Evolutionary conservation across 2,329 filamentous ascomycete genomes (phyloP), one percentile per base, ranked within the genome.

Genomic region (Venturia carpophila): DNA sequence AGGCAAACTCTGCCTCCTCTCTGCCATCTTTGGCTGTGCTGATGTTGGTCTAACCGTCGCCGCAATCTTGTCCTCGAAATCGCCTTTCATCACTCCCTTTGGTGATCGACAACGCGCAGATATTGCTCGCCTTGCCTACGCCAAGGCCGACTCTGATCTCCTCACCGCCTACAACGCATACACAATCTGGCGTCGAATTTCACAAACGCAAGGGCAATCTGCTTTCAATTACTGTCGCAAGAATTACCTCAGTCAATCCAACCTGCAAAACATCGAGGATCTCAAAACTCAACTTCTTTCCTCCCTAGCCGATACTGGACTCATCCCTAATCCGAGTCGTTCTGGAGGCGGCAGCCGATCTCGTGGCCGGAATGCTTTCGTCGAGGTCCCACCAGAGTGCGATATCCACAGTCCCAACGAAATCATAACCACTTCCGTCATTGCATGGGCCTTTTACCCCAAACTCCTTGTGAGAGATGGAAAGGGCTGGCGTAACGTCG

Each of bases 141-240:
- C 89, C 68, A 86, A 89, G 70, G 85, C 91, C 27, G 91, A 97
- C 74, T 97, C 94, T 0, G 94, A 99, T 73, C 82, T 97, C 0
- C 80, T 97, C 13, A 97, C 94, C 0, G 84, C 92, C 0, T 97
- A 96, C 79, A 96, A 97, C 73, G 94, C 94, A 1, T 99, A 99
- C 75, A 79, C 85, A 60, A 83, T 90, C 2, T 99, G 94, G 94
- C 92, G 90, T 72, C 86, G 87, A 65, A 86, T 92, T 5, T 95
- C 91, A 75, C 85, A 85, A 69, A 85, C 86, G 0, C 83, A 86
- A 0, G 82, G 83, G 9, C 82, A 84, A 60, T 91, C 89, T 61
- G 93, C 97, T 71, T 90, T 88, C 71, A 85, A 92, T 69, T 99
- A 95, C 76, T 99, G 94, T 78, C 87, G 89, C 71, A 97, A 96